phyloP scores from a whole-genome alignment of 148 eudicot genomes.

The Limonium bicolor region DNA sequence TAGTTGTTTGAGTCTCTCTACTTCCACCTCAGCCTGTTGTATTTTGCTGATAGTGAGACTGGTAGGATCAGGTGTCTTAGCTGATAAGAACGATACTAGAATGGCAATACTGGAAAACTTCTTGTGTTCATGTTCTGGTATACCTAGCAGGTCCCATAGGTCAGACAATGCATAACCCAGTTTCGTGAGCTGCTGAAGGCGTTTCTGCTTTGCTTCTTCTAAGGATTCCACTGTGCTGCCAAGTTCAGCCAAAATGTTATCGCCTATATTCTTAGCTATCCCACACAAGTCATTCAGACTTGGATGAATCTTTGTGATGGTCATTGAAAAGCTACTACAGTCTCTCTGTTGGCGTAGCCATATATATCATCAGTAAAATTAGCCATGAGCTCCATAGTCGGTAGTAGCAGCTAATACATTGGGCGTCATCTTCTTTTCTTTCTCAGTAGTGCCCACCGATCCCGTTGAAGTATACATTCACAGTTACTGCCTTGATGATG shows the following conservation, averaged over 20 bases:
- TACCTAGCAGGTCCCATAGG: slow-evolving; percentile 89
- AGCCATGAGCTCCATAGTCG: too few species aligned
- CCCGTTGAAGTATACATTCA: too few species aligned
- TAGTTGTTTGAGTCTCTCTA: slow-evolving; percentile 72
- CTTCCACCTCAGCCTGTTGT: slow-evolving; percentile 91
- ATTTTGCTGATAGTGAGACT: slow-evolving; percentile 49
- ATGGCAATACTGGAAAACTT: slow-evolving; percentile 39
- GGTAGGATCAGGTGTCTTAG: slow-evolving; percentile 43
- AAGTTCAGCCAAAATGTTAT: slow-evolving; percentile 60
- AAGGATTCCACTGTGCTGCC: slow-evolving; percentile 60
- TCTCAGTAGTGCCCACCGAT: too few species aligned
- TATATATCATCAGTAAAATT: too few species aligned
- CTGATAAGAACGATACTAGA: slow-evolving; percentile 27
- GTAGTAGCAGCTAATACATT: too few species aligned
- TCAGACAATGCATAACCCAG: slow-evolving; percentile 60
- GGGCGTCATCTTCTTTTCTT: too few species aligned
- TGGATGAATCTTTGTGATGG: slow-evolving; percentile 85
- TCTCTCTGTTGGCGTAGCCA: too few species aligned
- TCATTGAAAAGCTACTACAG: slow-evolving; percentile 70
- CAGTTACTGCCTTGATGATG: too few species aligned
- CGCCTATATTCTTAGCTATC: slow-evolving; percentile 77
- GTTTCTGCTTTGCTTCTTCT: slow-evolving; percentile 54
- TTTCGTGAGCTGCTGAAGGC: slow-evolving; percentile 78
- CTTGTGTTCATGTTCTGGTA: slow-evolving; percentile 50
- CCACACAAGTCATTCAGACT: slow-evolving; percentile 78